Conservation (phyloP, 495 filamentous ascomycete genomes). For the Xanthoparmelia taractica region DNA sequence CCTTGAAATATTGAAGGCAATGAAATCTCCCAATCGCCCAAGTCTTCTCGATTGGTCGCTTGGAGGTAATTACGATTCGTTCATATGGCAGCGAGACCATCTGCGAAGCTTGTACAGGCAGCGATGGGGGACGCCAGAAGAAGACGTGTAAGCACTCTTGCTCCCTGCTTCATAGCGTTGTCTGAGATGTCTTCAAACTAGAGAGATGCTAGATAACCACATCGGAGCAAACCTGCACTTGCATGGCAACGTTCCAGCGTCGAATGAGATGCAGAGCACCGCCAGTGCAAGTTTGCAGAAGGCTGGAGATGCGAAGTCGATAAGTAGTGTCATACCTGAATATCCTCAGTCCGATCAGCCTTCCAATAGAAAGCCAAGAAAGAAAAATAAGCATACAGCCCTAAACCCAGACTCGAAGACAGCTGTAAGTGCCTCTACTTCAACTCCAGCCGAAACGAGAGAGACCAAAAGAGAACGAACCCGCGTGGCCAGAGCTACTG, state of each 20-base stretch:
- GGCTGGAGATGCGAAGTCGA: neutral
- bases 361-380: neutral
- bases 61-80: slow-evolving; percentile 63
- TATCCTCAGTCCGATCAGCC: neutral
- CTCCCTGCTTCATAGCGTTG: neutral
- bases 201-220: slow-evolving; percentile 6
- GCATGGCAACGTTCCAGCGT: neutral
- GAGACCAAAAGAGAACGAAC: too few species aligned
- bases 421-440: neutral
- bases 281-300: neutral
- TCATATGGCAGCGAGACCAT: slow-evolving; percentile 53
- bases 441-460: neutral
- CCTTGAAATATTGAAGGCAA: slow-evolving; percentile 45
- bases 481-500: neutral
- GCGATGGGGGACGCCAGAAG: slow-evolving; percentile 10
- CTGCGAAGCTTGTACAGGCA: slow-evolving; percentile 41
- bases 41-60: slow-evolving; percentile 61
- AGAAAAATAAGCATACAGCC: neutral
- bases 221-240: neutral
- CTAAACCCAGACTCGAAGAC: neutral
- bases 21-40: slow-evolving; percentile 39
- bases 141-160: slow-evolving; percentile 7
- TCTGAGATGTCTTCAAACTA: slow-evolving; percentile 17
- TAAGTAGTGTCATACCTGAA: neutral
- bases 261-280: neutral